Conservation (phyloP, 2,329 filamentous ascomycete species). For the Phoma sp. region DNA sequence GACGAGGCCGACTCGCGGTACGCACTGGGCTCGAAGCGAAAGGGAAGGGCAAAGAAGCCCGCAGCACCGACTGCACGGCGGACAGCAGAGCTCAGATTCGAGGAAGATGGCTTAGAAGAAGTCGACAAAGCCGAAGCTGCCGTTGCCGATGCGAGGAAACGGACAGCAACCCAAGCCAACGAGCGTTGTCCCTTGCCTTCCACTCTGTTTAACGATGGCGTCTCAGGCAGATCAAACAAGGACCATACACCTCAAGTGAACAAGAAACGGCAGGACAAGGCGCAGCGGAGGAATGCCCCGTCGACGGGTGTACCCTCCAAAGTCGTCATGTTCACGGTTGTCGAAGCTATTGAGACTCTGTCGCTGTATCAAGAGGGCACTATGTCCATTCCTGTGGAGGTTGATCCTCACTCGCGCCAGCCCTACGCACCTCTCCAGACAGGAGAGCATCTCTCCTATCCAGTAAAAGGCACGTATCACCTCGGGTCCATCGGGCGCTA, state of each 20-base stretch:
- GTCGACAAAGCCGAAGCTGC: slow-evolving; percentile 8
- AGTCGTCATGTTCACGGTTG: slow-evolving; percentile 20
- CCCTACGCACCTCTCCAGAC: slow-evolving; percentile 12
- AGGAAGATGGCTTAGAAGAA: slow-evolving; percentile 11
- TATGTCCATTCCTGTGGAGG: not conserved
- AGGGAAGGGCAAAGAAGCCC: not conserved
- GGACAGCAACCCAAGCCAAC: not conserved
- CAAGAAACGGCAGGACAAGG: not conserved
- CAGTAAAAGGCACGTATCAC: slow-evolving; percentile 19
- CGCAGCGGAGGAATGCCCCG: not conserved
- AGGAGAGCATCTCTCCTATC: slow-evolving; percentile 16
- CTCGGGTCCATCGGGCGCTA: slow-evolving; percentile 23
- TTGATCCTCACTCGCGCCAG: slow-evolving; percentile 6
- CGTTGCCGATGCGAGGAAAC: not conserved
- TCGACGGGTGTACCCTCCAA: not conserved
- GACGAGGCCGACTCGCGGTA: slow-evolving; percentile 14
- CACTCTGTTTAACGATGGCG: not conserved
- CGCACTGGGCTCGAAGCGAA: slow-evolving; percentile 4
- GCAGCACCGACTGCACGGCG: not conserved
- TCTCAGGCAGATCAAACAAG: not conserved
- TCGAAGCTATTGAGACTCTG: slow-evolving; percentile 18
- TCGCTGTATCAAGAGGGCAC: slow-evolving; percentile 4
- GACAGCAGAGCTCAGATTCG: slow-evolving; percentile 11
- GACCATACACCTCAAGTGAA: not conserved
- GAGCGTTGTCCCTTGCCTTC: not conserved